Conservation (phyloP, 2,329 filamentous ascomycete species). For the Aspergillus sp. region DNA sequence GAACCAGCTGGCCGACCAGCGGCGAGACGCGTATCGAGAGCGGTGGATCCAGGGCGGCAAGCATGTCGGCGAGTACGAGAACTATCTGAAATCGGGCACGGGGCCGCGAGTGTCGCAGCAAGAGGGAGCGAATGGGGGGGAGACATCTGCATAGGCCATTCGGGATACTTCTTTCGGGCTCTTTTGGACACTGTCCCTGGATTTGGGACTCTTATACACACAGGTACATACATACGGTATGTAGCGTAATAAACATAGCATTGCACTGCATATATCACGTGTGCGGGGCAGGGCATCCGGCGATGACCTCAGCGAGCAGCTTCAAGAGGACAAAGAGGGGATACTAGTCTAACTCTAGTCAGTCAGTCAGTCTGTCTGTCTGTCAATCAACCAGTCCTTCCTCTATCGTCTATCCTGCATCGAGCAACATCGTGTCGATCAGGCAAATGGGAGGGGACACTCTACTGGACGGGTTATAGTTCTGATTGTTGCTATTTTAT, state of each 20-base stretch:
- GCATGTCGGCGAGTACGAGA: slow-evolving; percentile 75
- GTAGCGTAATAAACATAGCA: no score
- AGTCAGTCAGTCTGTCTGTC: not conserved
- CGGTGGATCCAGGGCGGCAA: slow-evolving; percentile 76
- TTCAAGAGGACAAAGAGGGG: no score
- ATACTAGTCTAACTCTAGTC: no score
- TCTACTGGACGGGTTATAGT: not conserved
- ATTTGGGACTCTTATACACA: no score
- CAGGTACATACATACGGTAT: no score
- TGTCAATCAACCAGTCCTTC: not conserved
- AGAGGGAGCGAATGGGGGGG: slow-evolving; percentile 9
- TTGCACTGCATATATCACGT: no score
- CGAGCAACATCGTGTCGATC: not conserved
- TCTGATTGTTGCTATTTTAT: not conserved
- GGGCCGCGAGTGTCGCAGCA: slow-evolving; percentile 29
- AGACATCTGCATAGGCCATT: slow-evolving; percentile 3
- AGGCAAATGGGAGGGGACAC: not conserved
- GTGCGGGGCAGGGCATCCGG: not conserved
- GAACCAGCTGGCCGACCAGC: slow-evolving; percentile 58
- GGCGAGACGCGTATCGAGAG: slow-evolving; percentile 51
- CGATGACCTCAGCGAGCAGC: not conserved
- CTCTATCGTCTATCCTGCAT: not conserved
- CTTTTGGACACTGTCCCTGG: no score
- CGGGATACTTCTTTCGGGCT: not conserved
- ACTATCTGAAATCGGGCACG: slow-evolving; percentile 68